Conservation (phyloP, 164 flowering plant genomes). For the Magnolia officinalis region DNA sequence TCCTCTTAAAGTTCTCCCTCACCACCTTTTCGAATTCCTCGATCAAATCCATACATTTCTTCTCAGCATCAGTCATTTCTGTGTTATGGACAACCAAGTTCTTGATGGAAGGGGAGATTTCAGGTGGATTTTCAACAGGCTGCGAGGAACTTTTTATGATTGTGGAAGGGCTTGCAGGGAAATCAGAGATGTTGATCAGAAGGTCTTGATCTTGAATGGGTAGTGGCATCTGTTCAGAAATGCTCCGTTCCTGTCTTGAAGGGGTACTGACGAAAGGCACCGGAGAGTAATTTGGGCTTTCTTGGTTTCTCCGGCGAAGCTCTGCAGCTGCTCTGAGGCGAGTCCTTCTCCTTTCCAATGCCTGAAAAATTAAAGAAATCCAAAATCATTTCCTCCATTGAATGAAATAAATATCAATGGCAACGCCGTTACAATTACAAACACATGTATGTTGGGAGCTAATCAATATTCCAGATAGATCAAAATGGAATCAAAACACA, state of each 20-base stretch:
- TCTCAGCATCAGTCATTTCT: constrained; percentile 20
- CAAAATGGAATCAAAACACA: not conserved
- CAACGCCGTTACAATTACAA: not conserved
- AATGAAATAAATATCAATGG: not conserved
- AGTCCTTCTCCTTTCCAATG: constrained; percentile 71
- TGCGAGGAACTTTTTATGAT: constrained; percentile 13
- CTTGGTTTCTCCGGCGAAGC: constrained; percentile 8
- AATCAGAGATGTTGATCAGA: constrained; percentile 8
- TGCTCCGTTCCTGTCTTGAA: constrained; percentile 15
- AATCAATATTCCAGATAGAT: not conserved
- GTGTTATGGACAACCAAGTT: not conserved
- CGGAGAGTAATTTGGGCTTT: not conserved
- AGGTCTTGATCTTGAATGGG: constrained; percentile 3
- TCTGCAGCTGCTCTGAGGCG: constrained; percentile 33
- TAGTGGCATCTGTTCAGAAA: constrained; percentile 17
- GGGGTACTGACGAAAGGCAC: constrained; percentile 25
- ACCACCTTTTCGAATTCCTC: constrained; percentile 62
- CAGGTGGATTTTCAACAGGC: constrained; percentile 24
- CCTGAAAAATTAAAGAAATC: constrained; percentile 31
- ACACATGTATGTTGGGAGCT: not conserved
- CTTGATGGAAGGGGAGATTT: constrained; percentile 37
- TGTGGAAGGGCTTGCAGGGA: constrained; percentile 26
- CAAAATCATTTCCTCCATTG: not conserved
- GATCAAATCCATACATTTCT: constrained; percentile 58
- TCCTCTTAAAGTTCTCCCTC: constrained; percentile 45